phyloP scores from a whole-genome alignment of 2,329 filamentous ascomycete genomes.

The Monosporascus sp. region DNA sequence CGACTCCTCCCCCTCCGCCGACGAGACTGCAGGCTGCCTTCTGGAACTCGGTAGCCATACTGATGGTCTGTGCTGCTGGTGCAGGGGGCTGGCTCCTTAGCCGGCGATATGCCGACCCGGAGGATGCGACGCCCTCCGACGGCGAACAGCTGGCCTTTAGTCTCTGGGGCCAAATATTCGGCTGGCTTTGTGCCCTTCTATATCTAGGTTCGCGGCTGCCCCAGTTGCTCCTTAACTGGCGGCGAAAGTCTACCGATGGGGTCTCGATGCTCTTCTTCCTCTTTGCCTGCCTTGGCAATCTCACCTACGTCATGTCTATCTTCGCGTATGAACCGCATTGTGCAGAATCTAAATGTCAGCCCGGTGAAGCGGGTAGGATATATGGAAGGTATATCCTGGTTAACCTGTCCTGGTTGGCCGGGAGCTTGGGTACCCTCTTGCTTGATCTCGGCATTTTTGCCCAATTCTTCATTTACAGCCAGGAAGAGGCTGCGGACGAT shows the following conservation, averaged over 20 bases:
- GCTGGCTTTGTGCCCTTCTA: conserved; percentile 82
- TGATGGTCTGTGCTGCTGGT: conserved; percentile 80
- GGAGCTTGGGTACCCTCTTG: conserved; percentile 80
- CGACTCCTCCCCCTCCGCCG: conserved; percentile 39
- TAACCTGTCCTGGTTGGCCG: conserved; percentile 85
- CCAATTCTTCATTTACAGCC: conserved; percentile 84
- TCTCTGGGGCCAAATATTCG: conserved; percentile 80
- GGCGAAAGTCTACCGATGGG: conserved; percentile 87
- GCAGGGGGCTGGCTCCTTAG: conserved; percentile 81
- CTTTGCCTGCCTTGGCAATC: conserved; percentile 91
- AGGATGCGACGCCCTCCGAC: conserved; percentile 32
- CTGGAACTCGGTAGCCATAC: conserved; percentile 71
- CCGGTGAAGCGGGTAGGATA: conserved; percentile 59
- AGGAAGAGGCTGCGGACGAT: conserved; percentile 30
- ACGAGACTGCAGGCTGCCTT: conserved; percentile 53
- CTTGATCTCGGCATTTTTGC: conserved; percentile 83
- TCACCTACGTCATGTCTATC: conserved; percentile 90
- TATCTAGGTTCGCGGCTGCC: conserved; percentile 89
- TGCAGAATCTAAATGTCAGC: conserved; percentile 46
- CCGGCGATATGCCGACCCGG: conserved; percentile 37
- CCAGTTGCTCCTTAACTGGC: conserved; percentile 87
- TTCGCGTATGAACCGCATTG: conserved; percentile 82
- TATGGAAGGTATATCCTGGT: conserved; percentile 83
- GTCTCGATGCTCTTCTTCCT: conserved; percentile 93
- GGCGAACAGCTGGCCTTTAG: conserved; percentile 61